Evolutionary conservation across 306 rosid genomes (phyloP).

Genomic region (Acacia confusa): DNA sequence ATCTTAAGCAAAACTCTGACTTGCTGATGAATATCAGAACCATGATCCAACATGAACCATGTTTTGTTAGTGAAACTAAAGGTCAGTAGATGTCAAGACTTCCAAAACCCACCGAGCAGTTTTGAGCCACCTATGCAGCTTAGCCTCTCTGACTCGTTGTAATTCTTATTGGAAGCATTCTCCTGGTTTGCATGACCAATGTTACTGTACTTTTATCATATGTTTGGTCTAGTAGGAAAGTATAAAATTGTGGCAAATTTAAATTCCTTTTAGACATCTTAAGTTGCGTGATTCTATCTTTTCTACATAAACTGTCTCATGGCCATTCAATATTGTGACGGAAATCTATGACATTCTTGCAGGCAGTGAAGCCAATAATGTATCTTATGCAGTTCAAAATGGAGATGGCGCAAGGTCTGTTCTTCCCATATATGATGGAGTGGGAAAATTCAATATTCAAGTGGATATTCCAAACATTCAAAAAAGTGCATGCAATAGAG

Average conservation of each 20-base stretch:
- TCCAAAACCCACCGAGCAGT: slow-evolving; percentile 23
- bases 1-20: slow-evolving; percentile 31
- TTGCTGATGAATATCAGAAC: slow-evolving; percentile 38
- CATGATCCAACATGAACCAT: slow-evolving; percentile 39
- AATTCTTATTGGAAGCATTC: neutral
- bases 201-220: neutral
- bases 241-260: neutral
- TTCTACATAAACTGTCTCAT: neutral
- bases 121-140: neutral
- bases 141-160: neutral
- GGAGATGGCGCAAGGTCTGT: slow-evolving; percentile 23
- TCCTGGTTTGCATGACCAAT: neutral
- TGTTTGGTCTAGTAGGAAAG: neutral
- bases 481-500: slow-evolving; percentile 14
- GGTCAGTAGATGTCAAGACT: slow-evolving; percentile 43
- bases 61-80: slow-evolving; percentile 39
- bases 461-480: neutral
- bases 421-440: slow-evolving; percentile 15
- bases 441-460: neutral
- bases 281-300: neutral
- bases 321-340: neutral
- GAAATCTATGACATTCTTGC: slow-evolving; percentile 29
- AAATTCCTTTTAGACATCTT: neutral
- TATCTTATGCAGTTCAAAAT: slow-evolving; percentile 32
- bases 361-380: slow-evolving; percentile 37